These are phyloP conservation scores for Epipyxis sp. DNA, from an alignment of 108 stramenopile genomes.

Conservation along the genomic window DNA sequence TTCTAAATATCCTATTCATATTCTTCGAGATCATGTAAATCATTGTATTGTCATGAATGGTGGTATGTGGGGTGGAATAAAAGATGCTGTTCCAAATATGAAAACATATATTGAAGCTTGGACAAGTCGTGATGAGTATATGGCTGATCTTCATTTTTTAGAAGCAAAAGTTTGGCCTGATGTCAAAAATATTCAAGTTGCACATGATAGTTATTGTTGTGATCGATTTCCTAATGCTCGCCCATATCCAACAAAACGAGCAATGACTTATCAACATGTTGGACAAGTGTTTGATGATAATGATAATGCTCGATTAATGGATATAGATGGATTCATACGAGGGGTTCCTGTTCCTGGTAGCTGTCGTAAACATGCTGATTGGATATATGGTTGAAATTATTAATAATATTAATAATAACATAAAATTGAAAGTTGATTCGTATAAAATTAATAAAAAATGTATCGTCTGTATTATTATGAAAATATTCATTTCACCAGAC, in stretches of 20 bases:
- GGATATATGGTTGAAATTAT: slow-evolving; percentile 34
- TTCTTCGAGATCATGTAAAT: slow-evolving; percentile 41
- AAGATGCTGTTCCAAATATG: slow-evolving; percentile 58
- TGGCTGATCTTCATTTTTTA: slow-evolving; percentile 37
- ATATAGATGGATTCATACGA: slow-evolving; percentile 43
- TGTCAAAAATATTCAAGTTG: slow-evolving; percentile 29
- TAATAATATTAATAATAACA: too few relatives aligned
- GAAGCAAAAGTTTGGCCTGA: background rate
- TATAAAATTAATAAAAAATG: too few relatives aligned
- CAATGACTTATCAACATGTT: slow-evolving; percentile 40
- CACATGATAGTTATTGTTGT: slow-evolving; percentile 43
- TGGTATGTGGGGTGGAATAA: slow-evolving; percentile 79
- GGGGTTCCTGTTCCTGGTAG: slow-evolving; percentile 6
- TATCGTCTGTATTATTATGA: too few relatives aligned
- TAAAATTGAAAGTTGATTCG: too few relatives aligned
- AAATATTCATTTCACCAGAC: too few relatives aligned
- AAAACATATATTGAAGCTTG: background rate
- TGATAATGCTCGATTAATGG: slow-evolving; percentile 25
- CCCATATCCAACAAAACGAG: slow-evolving; percentile 41
- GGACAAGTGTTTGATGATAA: slow-evolving; percentile 43
- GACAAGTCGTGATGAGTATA: slow-evolving; percentile 8
- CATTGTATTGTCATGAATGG: slow-evolving; percentile 58
- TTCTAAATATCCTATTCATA: slow-evolving; percentile 33
- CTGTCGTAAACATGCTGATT: slow-evolving; percentile 16
- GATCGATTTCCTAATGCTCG: slow-evolving; percentile 27